These are phyloP conservation scores for Lipomyces orientalis DNA, from an alignment of 805 yeast species.

Conservation along the genomic window DNA sequence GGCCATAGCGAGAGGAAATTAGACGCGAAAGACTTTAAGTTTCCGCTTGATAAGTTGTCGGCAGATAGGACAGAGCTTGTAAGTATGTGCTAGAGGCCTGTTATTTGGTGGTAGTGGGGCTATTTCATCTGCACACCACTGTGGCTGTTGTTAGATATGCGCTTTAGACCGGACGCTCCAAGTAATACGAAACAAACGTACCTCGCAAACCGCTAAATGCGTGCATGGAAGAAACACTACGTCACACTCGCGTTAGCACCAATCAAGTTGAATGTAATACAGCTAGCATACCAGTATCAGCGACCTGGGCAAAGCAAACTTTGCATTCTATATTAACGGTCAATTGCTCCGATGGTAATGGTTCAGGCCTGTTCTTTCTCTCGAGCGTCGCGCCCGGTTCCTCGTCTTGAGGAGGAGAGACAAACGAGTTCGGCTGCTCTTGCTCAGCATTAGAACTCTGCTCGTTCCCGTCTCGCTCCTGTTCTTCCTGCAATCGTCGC, in stretches of 20 bases:
- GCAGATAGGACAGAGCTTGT: slow-evolving; percentile 29
- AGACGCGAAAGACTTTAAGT: slow-evolving; percentile 23
- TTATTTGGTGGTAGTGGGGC: slow-evolving; percentile 27
- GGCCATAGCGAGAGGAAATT: not conserved
- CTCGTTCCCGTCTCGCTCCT: not conserved
- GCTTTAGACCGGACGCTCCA: not conserved
- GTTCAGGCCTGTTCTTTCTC: slow-evolving; percentile 17
- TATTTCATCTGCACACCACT: slow-evolving; percentile 30
- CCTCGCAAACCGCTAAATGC: slow-evolving; percentile 32
- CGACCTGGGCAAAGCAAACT: slow-evolving; percentile 30
- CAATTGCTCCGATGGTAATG: slow-evolving; percentile 26
- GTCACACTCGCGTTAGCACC: not conserved
- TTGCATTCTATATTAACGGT: slow-evolving; percentile 27
- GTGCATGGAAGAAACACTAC: slow-evolving; percentile 32
- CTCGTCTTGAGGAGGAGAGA: not conserved
- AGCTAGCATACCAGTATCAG: slow-evolving; percentile 21
- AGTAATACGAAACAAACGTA: not conserved
- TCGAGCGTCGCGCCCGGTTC: not conserved
- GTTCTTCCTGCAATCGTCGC: slow-evolving; percentile 12
- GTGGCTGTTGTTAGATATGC: not conserved
- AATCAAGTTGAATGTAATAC: not conserved
- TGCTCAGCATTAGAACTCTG: not conserved
- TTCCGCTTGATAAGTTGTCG: slow-evolving; percentile 23
- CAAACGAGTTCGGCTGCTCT: not conserved
- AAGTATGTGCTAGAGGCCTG: slow-evolving; percentile 25